Evolutionary conservation across 495 filamentous ascomycete genomes (phyloP), one percentile per base, ranked within the genome.

Genomic region (Staphylotrichum tortipilum): DNA sequence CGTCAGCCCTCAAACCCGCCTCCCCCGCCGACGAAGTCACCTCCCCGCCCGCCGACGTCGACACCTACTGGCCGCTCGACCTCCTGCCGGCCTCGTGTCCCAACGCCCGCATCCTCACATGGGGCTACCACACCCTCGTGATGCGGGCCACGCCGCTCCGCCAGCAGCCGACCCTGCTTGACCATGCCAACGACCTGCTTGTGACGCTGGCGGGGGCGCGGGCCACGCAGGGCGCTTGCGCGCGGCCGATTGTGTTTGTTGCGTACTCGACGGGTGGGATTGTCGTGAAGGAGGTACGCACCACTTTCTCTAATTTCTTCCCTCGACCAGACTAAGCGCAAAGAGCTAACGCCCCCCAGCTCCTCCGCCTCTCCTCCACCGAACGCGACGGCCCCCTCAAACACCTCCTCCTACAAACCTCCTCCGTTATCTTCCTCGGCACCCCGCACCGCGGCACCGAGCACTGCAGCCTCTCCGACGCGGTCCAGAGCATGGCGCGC

Each of bases 221-320:
- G 7, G 40, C 52, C 1, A 33, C 35, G n/a, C 38, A 50, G n/a
- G 50, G 53, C 8, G 22, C 26, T 0, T 31, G 34, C 8, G 48
- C 51, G 2, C 45, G 64, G 9, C 60, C 64, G 11, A 52, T 70
- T 9, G 38, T 70, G 15, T 65, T 68, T 17, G 50, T 70, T 9
- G 56, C 65, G 2, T 65, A 70, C 37, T 67, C 65, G 9, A 64
- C 65, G 0, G 65, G 67, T 3, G 67, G 67, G n/a, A n/a, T 70
- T 0, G 8, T 70, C 3, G 55, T 70, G 9, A 70, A 68, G 41
- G 67, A 70, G 53, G 67, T 68, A 38, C 30, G n/a, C 9, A 33
- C 15, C 7, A 15, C 17, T n/a, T n/a, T n/a, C n/a, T n/a, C n/a
- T n/a, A n/a, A n/a, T n/a, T n/a, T n/a, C n/a, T n/a, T n/a, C n/a